Evolutionary conservation across 2,329 filamentous ascomycete genomes (phyloP).

Genomic region (Xylaria digitata): DNA sequence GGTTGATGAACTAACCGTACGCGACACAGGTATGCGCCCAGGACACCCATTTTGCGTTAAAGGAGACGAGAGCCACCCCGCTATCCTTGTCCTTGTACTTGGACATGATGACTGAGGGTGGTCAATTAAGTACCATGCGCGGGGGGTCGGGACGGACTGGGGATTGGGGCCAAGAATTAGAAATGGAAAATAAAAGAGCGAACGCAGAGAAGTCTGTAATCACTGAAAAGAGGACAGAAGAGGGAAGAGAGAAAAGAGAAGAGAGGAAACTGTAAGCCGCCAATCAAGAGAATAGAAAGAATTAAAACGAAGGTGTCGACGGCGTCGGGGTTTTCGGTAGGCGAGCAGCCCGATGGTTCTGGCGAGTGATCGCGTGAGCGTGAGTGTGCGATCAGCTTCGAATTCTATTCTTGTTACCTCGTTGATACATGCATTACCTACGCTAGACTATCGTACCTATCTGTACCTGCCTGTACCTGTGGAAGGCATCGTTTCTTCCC

Average conservation of each 20-base stretch:
- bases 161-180: background rate
- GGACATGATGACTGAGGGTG: constrained; percentile 37
- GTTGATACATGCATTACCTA: too few relatives aligned
- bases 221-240: background rate
- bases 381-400: constrained; percentile 15
- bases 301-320: constrained; percentile 9
- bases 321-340: constrained; percentile 30
- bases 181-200: background rate
- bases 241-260: background rate
- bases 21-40: constrained; percentile 87
- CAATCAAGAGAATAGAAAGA: background rate
- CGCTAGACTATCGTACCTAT: too few relatives aligned
- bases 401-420: too few relatives aligned
- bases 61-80: constrained; percentile 65
- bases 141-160: background rate
- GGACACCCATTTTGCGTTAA: constrained; percentile 91
- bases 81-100: constrained; percentile 73
- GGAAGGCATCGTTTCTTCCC: too few relatives aligned
- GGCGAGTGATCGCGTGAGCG: constrained; percentile 25
- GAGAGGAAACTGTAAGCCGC: background rate
- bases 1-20: constrained; percentile 69
- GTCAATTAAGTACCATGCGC: constrained; percentile 28
- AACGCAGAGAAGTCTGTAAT: background rate
- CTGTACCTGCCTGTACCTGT: too few relatives aligned
- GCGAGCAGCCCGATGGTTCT: constrained; percentile 16